phyloP scores from a whole-genome alignment of 1,284 basidiomycete species.

The Pseudozyma pruni region DNA sequence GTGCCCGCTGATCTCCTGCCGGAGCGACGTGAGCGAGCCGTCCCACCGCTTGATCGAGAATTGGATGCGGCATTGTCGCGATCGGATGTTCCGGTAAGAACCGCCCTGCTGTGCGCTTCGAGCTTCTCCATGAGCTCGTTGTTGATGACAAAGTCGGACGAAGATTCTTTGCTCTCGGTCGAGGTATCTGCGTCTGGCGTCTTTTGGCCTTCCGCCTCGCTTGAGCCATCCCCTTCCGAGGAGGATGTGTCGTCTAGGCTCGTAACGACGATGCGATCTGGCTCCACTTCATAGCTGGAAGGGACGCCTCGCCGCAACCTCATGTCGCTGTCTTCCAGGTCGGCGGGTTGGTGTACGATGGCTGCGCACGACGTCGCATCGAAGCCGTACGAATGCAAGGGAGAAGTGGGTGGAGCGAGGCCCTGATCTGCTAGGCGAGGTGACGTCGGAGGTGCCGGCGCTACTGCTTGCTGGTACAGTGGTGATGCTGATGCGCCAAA shows the following conservation, averaged over 20 bases:
- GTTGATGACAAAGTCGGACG: constrained; percentile 47
- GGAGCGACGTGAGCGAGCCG: constrained; percentile 19
- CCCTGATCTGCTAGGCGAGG: constrained; percentile 15
- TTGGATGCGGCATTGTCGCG: constrained; percentile 35
- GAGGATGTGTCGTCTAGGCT: constrained; percentile 44
- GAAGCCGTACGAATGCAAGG: constrained; percentile 12
- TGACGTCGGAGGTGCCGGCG: constrained; percentile 41
- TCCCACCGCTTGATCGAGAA: constrained; percentile 12
- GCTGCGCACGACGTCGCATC: not conserved
- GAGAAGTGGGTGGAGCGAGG: constrained; percentile 17
- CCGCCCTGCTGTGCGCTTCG: constrained; percentile 45
- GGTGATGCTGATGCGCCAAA: constrained; percentile 14
- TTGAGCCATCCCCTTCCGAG: constrained; percentile 24
- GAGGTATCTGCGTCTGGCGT: constrained; percentile 33
- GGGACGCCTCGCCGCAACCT: constrained; percentile 22
- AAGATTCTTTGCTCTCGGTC: constrained; percentile 19
- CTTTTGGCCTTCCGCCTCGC: constrained; percentile 11
- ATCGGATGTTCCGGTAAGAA: constrained; percentile 46
- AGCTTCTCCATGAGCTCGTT: constrained; percentile 58
- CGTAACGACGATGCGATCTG: constrained; percentile 47
- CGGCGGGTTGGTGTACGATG: constrained; percentile 5
- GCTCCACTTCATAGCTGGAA: constrained; percentile 47
- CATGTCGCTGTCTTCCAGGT: constrained; percentile 39
- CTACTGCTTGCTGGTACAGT: constrained; percentile 37
- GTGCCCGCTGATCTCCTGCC: constrained; percentile 29